phyloP scores from a whole-genome alignment of 2,329 filamentous ascomycete genomes.

The Colletotrichum truncatum region DNA sequence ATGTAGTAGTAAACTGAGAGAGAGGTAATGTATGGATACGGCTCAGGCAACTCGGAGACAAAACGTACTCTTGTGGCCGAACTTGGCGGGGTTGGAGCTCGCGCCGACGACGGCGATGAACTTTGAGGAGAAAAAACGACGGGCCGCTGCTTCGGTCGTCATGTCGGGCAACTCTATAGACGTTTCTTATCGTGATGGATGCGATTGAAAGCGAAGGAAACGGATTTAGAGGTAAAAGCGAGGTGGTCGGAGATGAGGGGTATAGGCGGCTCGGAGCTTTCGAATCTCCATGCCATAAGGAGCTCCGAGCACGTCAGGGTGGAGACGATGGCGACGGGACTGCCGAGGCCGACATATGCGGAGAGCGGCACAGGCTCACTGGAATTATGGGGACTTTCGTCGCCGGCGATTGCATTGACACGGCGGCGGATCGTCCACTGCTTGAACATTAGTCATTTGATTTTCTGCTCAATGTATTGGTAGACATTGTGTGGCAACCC shows the following conservation, averaged over 20 bases:
- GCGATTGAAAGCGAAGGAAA: background rate
- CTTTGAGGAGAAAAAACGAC: conserved; percentile 81
- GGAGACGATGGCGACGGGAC: conserved; percentile 7
- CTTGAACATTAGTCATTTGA: background rate
- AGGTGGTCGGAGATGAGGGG: conserved; percentile 25
- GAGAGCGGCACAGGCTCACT: background rate
- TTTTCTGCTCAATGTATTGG: too few species aligned
- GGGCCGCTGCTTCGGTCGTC: conserved; percentile 76
- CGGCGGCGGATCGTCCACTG: too few species aligned
- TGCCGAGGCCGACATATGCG: background rate
- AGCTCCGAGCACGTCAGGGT: conserved; percentile 27
- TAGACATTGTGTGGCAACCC: too few species aligned
- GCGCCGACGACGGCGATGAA: conserved; percentile 91
- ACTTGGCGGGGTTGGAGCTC: conserved; percentile 84
- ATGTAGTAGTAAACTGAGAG: too few species aligned
- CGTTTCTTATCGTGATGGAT: background rate
- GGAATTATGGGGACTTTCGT: background rate
- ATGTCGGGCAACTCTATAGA: conserved; percentile 45
- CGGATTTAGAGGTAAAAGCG: background rate
- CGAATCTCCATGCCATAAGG: conserved; percentile 13
- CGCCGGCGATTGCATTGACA: background rate
- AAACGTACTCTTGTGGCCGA: conserved; percentile 81
- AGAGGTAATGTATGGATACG: too few species aligned
- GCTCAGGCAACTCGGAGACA: background rate
- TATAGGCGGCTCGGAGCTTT: conserved; percentile 13